Evolutionary conservation across 2,329 filamentous ascomycete species (phyloP).

Genomic region (Cladorrhinum sp.): DNA sequence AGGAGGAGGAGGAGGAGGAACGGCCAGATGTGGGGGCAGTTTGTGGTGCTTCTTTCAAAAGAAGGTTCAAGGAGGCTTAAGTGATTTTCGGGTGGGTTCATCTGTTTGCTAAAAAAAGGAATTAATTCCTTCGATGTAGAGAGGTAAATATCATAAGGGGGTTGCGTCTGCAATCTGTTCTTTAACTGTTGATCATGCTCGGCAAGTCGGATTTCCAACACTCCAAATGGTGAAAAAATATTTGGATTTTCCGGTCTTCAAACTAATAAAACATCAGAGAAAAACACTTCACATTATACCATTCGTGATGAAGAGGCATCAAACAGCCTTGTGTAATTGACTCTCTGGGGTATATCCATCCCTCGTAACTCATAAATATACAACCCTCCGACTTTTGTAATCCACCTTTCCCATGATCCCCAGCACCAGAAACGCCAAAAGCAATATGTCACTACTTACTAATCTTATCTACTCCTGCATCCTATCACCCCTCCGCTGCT

Average conservation of each 20-base stretch:
- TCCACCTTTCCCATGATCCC: neutral
- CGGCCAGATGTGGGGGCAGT: neutral
- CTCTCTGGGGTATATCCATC: neutral
- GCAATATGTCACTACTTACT: neutral
- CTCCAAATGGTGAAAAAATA: no score
- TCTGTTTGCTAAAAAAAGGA: neutral
- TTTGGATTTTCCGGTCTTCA: no score
- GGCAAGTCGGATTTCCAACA: no score
- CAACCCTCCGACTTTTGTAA: neutral
- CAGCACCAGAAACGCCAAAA: neutral
- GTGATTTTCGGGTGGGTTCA: neutral
- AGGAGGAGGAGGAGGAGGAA: no score
- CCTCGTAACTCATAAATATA: neutral
- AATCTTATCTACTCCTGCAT: constrained; percentile 22
- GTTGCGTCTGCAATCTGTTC: neutral
- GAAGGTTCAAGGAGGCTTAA: no score
- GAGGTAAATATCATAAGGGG: neutral
- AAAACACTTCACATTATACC: no score
- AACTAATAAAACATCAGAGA: no score
- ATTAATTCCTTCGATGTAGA: neutral
- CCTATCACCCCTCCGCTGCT: constrained; percentile 10
- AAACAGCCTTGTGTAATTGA: neutral
- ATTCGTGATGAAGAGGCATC: neutral
- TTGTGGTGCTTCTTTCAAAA: neutral
- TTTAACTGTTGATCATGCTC: no score